Evolutionary conservation across 164 flowering plant species (phyloP), one percentile per base, ranked within the genome.

Genomic region (Macadamia tetraphylla): DNA sequence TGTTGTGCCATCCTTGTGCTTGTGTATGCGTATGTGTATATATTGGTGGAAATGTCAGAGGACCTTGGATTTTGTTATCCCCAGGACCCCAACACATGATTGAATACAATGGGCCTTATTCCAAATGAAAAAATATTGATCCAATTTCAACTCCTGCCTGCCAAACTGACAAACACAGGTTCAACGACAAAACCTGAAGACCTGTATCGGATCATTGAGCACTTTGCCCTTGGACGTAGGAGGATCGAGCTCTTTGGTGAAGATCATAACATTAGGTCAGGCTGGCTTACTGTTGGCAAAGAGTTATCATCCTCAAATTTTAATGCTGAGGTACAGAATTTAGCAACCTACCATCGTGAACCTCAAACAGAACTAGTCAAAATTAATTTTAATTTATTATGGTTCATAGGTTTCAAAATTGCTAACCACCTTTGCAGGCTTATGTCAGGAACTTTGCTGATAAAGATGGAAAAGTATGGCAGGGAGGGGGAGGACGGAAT

Each of bases 171-270:
- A 61, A 23, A 64, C 75, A 70, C 79, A 95, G 99, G 99, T 73
- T 90, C 98, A 75, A 95, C 97, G 42, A 85, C 71, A 65, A 95
- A 95, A 79, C 98, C 99, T 55, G 99, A 95, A 76, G 99, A 95
- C 71, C 82, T 95, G 81, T 95, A 95, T 71, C 82, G 97, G 58
- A 95, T 95, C 51, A 77, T 95, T 73, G 99, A 95, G 84, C 98
- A 92, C 80, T 94, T 94, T 71, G 80, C 97, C 29, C 94, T 94
- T 70, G 99, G 99, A 6, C 91, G 98, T 32, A 78, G 99, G 78
- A 85, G 99, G 75, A 85, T 94, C 58, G 99, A 94, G 79, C 90
- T 94, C 17, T 94, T 94, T 80, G 99, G 99, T 59, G 99, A 88
- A 80, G 99, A 94, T 73, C 99, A 92, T 78, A 94, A 94, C 80